These are phyloP conservation scores for Termitomyces heimii DNA, from an alignment of 768 basidiomycete species.

Conservation along the genomic window DNA sequence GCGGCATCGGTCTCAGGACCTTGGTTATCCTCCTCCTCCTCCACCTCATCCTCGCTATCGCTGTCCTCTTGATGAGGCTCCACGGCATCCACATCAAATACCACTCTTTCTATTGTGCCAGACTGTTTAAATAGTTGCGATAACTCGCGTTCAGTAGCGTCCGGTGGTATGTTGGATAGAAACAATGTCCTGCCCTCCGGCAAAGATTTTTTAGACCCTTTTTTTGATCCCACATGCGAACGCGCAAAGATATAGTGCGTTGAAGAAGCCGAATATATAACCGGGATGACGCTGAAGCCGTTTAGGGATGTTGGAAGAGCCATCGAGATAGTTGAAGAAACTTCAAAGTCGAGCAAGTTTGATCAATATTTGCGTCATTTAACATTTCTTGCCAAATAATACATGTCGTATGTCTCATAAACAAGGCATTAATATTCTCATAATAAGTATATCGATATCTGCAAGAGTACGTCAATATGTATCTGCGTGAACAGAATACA, in stretches of 20 bases:
- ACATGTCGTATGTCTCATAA: neutral
- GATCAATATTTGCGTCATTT: constrained; percentile 5
- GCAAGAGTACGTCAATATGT: neutral
- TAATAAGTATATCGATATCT: neutral
- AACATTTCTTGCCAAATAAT: neutral
- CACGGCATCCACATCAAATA: constrained; percentile 49
- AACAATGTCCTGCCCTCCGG: constrained; percentile 74
- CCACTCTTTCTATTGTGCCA: constrained; percentile 72
- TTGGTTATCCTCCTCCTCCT: constrained; percentile 22
- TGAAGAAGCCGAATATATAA: constrained; percentile 34
- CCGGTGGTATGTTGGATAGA: constrained; percentile 84
- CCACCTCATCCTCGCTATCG: constrained; percentile 39
- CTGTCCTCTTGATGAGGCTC: constrained; percentile 34
- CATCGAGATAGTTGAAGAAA: constrained; percentile 12
- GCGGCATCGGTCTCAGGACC: constrained; percentile 23
- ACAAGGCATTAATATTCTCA: neutral
- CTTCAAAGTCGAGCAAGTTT: neutral
- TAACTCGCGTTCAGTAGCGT: constrained; percentile 79
- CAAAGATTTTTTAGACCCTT: constrained; percentile 19
- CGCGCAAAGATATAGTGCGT: constrained; percentile 78
- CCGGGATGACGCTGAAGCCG: constrained; percentile 45
- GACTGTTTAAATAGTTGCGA: constrained; percentile 68
- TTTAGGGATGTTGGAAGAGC: constrained; percentile 24
- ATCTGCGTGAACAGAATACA: neutral
- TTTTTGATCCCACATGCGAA: constrained; percentile 51